These are phyloP conservation scores for Trypanosoma vivax DNA, from an alignment of 208 protist genomes.

Conservation along the genomic window DNA sequence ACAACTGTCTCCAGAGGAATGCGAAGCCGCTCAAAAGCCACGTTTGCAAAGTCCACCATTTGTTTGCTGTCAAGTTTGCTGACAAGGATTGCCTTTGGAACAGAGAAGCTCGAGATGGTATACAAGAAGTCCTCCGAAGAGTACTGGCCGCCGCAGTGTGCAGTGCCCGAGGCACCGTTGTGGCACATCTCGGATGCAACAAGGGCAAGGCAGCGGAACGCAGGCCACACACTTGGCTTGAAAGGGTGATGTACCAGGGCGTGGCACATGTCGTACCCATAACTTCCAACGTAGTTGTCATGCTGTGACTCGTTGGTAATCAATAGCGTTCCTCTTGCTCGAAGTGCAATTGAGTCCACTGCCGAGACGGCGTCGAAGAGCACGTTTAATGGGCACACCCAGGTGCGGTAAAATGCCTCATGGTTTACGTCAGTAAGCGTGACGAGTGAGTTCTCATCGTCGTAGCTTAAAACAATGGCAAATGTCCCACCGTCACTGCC, in stretches of 20 bases:
- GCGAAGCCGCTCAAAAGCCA: slow-evolving; percentile 47
- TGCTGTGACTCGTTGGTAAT: slow-evolving; percentile 47
- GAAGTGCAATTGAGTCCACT: slow-evolving; percentile 45
- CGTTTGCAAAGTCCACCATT: slow-evolving; percentile 50
- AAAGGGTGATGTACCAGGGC: slow-evolving; percentile 85
- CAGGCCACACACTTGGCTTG: slow-evolving; percentile 75
- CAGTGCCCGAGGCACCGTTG: slow-evolving; percentile 40
- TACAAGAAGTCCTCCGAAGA: slow-evolving; percentile 85
- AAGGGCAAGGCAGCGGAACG: slow-evolving; percentile 73
- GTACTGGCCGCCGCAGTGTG: slow-evolving; percentile 50
- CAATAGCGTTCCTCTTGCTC: slow-evolving; percentile 65
- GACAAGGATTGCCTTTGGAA: slow-evolving; percentile 41
- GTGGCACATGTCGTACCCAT: slow-evolving; percentile 79
- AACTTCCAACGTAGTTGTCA: slow-evolving; percentile 53
- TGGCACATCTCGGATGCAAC: slow-evolving; percentile 77
- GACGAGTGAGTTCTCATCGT: slow-evolving; percentile 46
- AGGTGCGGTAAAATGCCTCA: slow-evolving; percentile 67
- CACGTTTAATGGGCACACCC: slow-evolving; percentile 49
- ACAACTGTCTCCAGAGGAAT: slow-evolving; percentile 59
- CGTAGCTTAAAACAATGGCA: slow-evolving; percentile 74
- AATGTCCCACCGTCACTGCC: slow-evolving; percentile 72
- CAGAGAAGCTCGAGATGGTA: slow-evolving; percentile 55
- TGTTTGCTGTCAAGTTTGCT: slow-evolving; percentile 23
- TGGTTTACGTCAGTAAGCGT: slow-evolving; percentile 60
- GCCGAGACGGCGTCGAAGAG: slow-evolving; percentile 56